Base-by-base conservation (phyloP, 768 basidiomycete genomes). In the Nidularia pulvinata region DNA sequence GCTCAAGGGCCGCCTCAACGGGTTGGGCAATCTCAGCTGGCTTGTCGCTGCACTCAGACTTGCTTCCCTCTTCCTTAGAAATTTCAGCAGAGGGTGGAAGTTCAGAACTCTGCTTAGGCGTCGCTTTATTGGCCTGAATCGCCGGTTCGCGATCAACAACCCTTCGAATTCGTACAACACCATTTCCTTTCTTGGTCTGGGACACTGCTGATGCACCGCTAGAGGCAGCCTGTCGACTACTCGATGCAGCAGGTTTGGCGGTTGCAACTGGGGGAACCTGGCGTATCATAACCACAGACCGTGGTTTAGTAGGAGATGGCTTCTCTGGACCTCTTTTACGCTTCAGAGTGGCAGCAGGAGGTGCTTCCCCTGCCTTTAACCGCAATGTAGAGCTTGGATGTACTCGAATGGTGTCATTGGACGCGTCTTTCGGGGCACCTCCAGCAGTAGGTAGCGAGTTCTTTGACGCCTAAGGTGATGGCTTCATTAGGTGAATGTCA, bases 241-340 rank as follows among this genome's bases (percentile, higher is more conserved):
- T 13, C 25, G 19, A 30, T 13, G 56, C 48, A 39, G 25, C 33
- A 33, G 46, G 54, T 39, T 49, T 55, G 49, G 35, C 52, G 48
- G 22, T 51, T 58, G 54, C 49, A 46, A 65, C 55, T 46, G 56
- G 52, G 44, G 69, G 68, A 35, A 68, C 69, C 52, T 64, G 68
- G 49, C 66, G 65, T 49, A 70, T 37, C 48, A 66, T 50, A 30
- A 64, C 57, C 10, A 62, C 37, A 22, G 70, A 63, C 44, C 66
- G 62, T 35, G 57, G n/a, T 50, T 64, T 65, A 35, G 62, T 66
- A n/a, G 50, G 49, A 33, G 67, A 61, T 6, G 69, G 65, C 35
- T 58, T 10, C 35, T 75, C 72, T 32, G 67, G 55, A 14, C 67
- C 70, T 53, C 77, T 65, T 57, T 79, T 80, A 35, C 78, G 73